Evolutionary conservation across 371 early-diverging fungal genomes (phyloP), one percentile per base, ranked within the genome.

Genomic region (Furculomyces boomerangus): DNA sequence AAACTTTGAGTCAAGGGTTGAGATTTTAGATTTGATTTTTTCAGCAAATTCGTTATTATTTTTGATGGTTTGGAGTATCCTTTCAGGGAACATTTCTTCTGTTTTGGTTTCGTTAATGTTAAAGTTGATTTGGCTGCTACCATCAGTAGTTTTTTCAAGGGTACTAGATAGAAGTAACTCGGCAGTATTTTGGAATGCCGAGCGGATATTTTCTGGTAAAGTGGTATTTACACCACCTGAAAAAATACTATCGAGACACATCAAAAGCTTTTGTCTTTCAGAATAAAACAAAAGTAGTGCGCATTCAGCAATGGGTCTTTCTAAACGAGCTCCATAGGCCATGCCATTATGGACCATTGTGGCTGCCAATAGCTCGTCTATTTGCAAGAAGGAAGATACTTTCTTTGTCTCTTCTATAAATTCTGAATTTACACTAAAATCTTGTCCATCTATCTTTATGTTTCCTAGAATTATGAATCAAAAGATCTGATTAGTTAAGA

Each of bases 281-380:
- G 71, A 59, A 56, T 78, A 78, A 58, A 80, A 90, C 30, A 82
- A 56, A 16, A 71, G 57, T 3, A 88, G 75, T 0, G 89, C 83
- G 0, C 79, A 74, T 52, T 86, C 84, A 27, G 80, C 67, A 0
- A 77, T 62, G n/a, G 74, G 68, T 26, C 75, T 67, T 57, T 78
- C 77, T 35, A 69, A 75, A 51, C 68, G 59, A 26, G 73, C 62
- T 45, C 71, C 63, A 30, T 71, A 69, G 10, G 70, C 60, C 30
- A 76, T 65, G 0, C 81, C 88, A 55, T 74, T 58, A 54, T 79
- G 75, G 40, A 89, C 68, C 3, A 90, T 66, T 0, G 80, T 70
- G 0, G 87, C 76, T 10, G 90, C 90, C 2, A 76, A 63, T 57
- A 78, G 68, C 62, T 91, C 91, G 63, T 84, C 81, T 45, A 90